Percentiles rank a stretch among this genome's conserved stretches.
phyloP scores from a whole-genome alignment of 1,139 yeast genomes.

The Zygosaccharomyces sapae region DNA sequence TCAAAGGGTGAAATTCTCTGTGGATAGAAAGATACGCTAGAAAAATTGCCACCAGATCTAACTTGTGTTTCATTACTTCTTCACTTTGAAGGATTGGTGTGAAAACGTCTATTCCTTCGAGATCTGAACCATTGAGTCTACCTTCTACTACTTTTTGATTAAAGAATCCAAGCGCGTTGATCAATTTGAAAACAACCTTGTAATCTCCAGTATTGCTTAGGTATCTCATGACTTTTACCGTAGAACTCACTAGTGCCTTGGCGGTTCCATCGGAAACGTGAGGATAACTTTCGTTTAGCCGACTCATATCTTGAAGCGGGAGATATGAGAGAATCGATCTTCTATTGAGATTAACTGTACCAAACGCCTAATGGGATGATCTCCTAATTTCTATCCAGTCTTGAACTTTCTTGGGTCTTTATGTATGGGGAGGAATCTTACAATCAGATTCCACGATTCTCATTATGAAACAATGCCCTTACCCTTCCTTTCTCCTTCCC shows the following conservation, averaged over 20 bases:
- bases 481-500: not conserved
- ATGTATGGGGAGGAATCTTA: not conserved
- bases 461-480: slow-evolving; percentile 1
- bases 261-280: slow-evolving; percentile 3
- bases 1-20: slow-evolving; percentile 16
- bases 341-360: not conserved
- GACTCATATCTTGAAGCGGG: not conserved
- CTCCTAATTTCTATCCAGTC: not conserved
- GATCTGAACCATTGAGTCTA: not conserved
- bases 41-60: slow-evolving; percentile 20
- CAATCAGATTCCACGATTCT: not conserved
- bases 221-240: slow-evolving; percentile 6
- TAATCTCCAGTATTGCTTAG: slow-evolving; percentile 1
- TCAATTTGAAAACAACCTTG: slow-evolving; percentile 7
- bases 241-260: slow-evolving; percentile 9
- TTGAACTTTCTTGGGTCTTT: not conserved
- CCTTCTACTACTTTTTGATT: slow-evolving; percentile 2
- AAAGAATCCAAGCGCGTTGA: slow-evolving; percentile 9
- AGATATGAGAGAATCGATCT: not conserved
- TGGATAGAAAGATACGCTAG: slow-evolving; percentile 26
- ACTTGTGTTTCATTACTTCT: slow-evolving; percentile 4
- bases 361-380: not conserved
- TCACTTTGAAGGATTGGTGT: slow-evolving; percentile 20
- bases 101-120: slow-evolving; percentile 16
- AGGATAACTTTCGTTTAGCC: slow-evolving; percentile 3